Base-by-base conservation (phyloP, 2,329 filamentous ascomycete genomes). In the Phyllosticta citriasiana region DNA sequence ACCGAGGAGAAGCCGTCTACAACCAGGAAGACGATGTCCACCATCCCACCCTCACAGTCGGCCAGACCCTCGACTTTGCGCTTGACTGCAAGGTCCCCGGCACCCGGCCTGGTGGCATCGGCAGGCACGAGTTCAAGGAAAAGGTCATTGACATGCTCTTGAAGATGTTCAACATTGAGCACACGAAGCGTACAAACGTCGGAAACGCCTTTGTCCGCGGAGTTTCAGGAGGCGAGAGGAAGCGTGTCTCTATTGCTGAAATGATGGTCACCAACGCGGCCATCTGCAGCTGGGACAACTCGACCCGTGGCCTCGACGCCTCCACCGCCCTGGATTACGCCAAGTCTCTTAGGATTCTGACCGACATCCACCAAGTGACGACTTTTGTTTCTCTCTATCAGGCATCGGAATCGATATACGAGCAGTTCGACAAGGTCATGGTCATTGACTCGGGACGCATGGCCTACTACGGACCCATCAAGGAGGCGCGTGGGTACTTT, bases 91-190 rank as follows among this genome's bases (percentile, higher is more conserved):
- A 95, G 75, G 87, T 89, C 14, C 91, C 92, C 5, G 86, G 88
- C 16, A 91, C 92, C 73, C 81, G 90, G 55, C 88, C 89, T 0
- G 83, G 81, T 3, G 89, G 89, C 24, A 81, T 94, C 66, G 85
- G 83, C 50, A 88, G 88, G 71, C 72, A 75, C 5, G 85, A 88
- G 16, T 93, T 93, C 78, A 92, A 92, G 77, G 80, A 88, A 57
- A 84, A 85, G 66, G 85, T 95, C 62, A 78, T 92, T 63, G 81
- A 84, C 19, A 83, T 87, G 68, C 79, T 96, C 63, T 79, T 96
- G 57, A 90, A 89, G 69, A 94, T 95, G 88, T 95, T 96, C 79
- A 94, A 93, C 70, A 96, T 96, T 59, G 88, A 92, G 72, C 91
- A 96, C 73, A 95, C 91, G 0, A 82, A 84, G 57, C 83, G 91